Evolutionary conservation across 1,284 basidiomycete species (phyloP), one percentile per base, ranked within the genome.

Genomic region (Tausonia pullulans): DNA sequence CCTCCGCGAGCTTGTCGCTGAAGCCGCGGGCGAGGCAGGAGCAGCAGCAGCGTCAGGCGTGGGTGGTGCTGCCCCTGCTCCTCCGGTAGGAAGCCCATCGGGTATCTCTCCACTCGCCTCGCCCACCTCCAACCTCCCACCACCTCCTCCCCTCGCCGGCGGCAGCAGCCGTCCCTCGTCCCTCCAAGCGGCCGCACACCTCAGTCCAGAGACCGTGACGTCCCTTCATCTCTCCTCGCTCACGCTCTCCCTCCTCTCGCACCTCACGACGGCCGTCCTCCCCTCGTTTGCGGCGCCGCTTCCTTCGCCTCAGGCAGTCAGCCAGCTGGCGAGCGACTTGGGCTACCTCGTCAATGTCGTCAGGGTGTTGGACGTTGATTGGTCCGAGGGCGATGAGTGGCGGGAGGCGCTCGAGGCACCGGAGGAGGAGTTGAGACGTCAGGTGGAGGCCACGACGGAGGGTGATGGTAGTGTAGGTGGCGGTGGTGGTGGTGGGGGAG

Each of bases 301-400:
- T 27, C 45, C 53, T 6, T 41, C 46, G 10, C 13, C 45, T 9
- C 10, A 60, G 1, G 95, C 93, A 0, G 84, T 87, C 2, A 84
- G 85, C 8, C 95, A 98, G 73, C 81, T 98, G n/a, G 80, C 82
- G 0, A 86, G 87, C 1, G 95, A 98, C 76, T 76, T 98, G 63
- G 87, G 84, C 40, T 96, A 97, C 75, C 80, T 98, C 41, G 83
- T 83, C 13, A 96, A 94, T 71, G 92, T 97, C 52, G 87, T 93
- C n/a, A 80, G 85, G 48, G 91, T 91, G 39, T 79, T 98, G 60
- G 92, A 94, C 71, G 88, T 94, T 4, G 89, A 93, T 69, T 85
- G 81, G 73, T 81, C 82, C 2, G 84, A 84, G 48, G 76, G 93
- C 49, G 86, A 87, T 67, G 79, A 78, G 69, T 93, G 89, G 90